These are phyloP conservation scores for Penicillium griseofulvum DNA, from an alignment of 2,329 filamentous ascomycete species.

Conservation along the genomic window DNA sequence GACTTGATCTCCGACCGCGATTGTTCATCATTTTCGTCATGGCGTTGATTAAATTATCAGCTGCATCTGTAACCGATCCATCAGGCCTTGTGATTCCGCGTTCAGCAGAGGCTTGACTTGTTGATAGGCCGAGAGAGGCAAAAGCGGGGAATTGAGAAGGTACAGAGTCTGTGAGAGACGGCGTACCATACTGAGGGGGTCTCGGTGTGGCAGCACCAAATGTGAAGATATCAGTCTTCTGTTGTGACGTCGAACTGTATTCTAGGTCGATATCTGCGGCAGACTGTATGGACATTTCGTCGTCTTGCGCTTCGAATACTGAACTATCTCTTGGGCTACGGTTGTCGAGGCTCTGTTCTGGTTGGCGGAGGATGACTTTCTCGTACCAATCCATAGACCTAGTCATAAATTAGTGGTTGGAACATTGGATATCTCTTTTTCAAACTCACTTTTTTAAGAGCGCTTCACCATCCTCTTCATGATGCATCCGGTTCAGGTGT, in stretches of 20 bases:
- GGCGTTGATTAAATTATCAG: slow-evolving; percentile 33
- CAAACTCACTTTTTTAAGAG: slow-evolving; percentile 50
- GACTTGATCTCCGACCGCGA: slow-evolving; percentile 23
- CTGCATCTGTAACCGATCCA: slow-evolving; percentile 29
- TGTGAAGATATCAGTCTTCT: neutral
- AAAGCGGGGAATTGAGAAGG: slow-evolving; percentile 2
- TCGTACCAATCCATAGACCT: slow-evolving; percentile 38
- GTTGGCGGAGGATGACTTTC: slow-evolving; percentile 22
- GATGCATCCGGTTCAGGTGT: slow-evolving; percentile 71
- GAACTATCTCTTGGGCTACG: slow-evolving; percentile 16
- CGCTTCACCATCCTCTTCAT: slow-evolving; percentile 42
- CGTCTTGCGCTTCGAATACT: slow-evolving; percentile 15
- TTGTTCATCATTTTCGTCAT: slow-evolving; percentile 35
- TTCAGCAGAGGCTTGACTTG: neutral
- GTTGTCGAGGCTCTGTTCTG: slow-evolving; percentile 16
- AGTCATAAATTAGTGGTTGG: slow-evolving; percentile 1
- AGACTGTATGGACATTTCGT: slow-evolving; percentile 10
- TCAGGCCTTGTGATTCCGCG: slow-evolving; percentile 15
- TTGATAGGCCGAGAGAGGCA: neutral
- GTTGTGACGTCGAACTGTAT: neutral
- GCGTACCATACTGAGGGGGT: neutral
- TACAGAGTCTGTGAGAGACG: neutral
- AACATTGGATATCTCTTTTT: neutral
- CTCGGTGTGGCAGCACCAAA: slow-evolving; percentile 5
- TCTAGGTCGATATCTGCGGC: slow-evolving; percentile 11